A percentile compares a stretch with the other conserved stretches of the same genome.
Conservation (phyloP, 2,329 filamentous ascomycete species). For the Cryphonectria radicalis region DNA sequence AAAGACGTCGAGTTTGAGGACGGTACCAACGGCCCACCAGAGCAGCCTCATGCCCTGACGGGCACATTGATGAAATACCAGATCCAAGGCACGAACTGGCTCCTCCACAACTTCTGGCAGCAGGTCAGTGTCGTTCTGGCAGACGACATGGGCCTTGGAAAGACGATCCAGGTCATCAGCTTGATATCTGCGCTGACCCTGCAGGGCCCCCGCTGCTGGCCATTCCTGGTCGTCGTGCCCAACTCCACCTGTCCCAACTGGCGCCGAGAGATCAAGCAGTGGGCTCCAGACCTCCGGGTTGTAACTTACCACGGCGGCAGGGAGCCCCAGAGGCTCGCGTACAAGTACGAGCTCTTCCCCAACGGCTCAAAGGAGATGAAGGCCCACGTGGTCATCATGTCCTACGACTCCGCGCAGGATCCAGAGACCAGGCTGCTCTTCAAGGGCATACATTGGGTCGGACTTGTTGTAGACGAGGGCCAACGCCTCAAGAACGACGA, state of each 20-base stretch:
- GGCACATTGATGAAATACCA: slow-evolving; percentile 94
- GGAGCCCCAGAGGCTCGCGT: slow-evolving; percentile 74
- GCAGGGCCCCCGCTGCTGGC: slow-evolving; percentile 75
- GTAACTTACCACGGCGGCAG: slow-evolving; percentile 90
- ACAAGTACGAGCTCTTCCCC: slow-evolving; percentile 85
- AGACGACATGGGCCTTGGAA: slow-evolving; percentile 97
- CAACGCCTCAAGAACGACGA: slow-evolving; percentile 94
- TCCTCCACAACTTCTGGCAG: slow-evolving; percentile 86
- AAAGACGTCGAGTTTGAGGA: slow-evolving; percentile 61
- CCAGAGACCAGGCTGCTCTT: slow-evolving; percentile 69
- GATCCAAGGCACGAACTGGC: slow-evolving; percentile 90
- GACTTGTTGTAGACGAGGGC: slow-evolving; percentile 90
- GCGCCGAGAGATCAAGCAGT: slow-evolving; percentile 93
- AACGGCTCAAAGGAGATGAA: slow-evolving; percentile 67
- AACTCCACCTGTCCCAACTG: slow-evolving; percentile 98
- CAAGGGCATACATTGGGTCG: slow-evolving; percentile 77
- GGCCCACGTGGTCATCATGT: slow-evolving; percentile 92
- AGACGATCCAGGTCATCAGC: slow-evolving; percentile 91
- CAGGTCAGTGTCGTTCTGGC: slow-evolving; percentile 87
- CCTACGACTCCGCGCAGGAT: slow-evolving; percentile 87
- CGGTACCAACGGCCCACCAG: slow-evolving; percentile 26
- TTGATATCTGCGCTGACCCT: slow-evolving; percentile 76
- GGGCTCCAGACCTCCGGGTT: slow-evolving; percentile 83
- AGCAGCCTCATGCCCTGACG: slow-evolving; percentile 77
- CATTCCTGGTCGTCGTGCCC: slow-evolving; percentile 90